Conservation (phyloP, 179 eudicot genomes). For the Corrigiola litoralis region DNA sequence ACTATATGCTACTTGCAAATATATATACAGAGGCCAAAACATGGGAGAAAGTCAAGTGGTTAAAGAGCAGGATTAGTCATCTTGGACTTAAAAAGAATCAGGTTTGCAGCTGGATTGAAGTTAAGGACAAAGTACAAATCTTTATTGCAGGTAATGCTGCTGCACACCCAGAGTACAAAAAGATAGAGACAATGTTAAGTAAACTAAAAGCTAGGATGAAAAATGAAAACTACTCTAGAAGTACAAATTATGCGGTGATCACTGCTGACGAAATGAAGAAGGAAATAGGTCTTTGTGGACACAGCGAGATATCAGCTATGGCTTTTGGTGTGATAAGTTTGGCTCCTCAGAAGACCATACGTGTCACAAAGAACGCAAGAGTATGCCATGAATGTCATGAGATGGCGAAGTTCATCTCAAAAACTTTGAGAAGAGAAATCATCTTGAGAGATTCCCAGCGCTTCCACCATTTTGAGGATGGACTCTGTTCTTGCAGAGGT, state of each 20-base stretch:
- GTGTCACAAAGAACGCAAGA: slow-evolving; percentile 32
- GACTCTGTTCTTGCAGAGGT: slow-evolving; percentile 24
- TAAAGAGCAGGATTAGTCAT: slow-evolving; percentile 42
- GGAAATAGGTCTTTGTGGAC: slow-evolving; percentile 23
- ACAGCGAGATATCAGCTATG: slow-evolving; percentile 31
- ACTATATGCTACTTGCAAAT: slow-evolving; percentile 53
- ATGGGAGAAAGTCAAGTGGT: slow-evolving; percentile 61
- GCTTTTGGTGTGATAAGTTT: slow-evolving; percentile 28
- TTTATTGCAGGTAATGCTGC: slow-evolving; percentile 53
- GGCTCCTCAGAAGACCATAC: slow-evolving; percentile 23
- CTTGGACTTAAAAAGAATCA: slow-evolving; percentile 42
- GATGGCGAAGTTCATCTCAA: slow-evolving; percentile 27
- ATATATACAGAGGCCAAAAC: slow-evolving; percentile 52
- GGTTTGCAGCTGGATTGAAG: slow-evolving; percentile 81
- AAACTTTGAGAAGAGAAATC: slow-evolving; percentile 18
- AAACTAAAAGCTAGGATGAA: slow-evolving; percentile 39
- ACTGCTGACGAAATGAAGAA: slow-evolving; percentile 18
- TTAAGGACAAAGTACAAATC: slow-evolving; percentile 51
- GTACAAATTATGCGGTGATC: not conserved
- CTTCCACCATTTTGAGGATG: slow-evolving; percentile 28
- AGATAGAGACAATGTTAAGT: slow-evolving; percentile 36
- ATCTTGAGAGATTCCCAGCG: slow-evolving; percentile 21
- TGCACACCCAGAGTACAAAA: slow-evolving; percentile 56
- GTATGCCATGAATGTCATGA: slow-evolving; percentile 35
- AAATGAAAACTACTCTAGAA: slow-evolving; percentile 23